Evolutionary conservation across 805 yeast species (phyloP), one percentile per base, ranked within the genome.

Genomic region (Saccharomyces paradoxus): DNA sequence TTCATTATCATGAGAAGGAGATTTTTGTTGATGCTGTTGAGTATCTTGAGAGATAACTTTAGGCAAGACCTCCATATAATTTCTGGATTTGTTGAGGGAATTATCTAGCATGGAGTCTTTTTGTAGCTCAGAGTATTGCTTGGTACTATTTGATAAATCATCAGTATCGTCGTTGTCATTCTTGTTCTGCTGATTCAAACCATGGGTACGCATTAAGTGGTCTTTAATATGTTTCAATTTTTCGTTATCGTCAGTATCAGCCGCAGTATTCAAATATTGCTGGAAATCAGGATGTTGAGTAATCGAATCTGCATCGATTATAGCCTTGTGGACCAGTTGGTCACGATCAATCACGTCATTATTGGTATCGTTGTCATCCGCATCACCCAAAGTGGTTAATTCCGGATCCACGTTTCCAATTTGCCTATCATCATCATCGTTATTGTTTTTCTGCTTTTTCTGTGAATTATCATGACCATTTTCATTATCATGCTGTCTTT

Each of bases 241-340:
- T 8, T 58, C 54, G 49, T 58, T 56, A 32, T 58, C 59, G 26
- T 58, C 56, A 10, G 60, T 58, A 7, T 65, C 66, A 31, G 60
- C 68, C 22, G 65, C 72, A 2, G 71, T 64, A 48, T 64, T 68
- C 47, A 67, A 53, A 52, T 66, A 66, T 56, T 68, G 71, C 55
- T 71, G 73, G 53, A 72, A 72, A 55, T 67, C 71, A 5, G 71
- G 72, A 51, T 73, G 75, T 55, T 71, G 76, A 2, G 85, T 84
- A 55, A 84, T 73, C 46, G 83, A 81, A 51, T 84, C 76, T 0
- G 89, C 87, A 61, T 84, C 87, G 58, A 83, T 73, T 49, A 86
- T 82, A 1, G 87, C 88, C 49, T 84, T 88, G 56, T 84, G 82
- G 10, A 84, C 89, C 53, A 85, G 71, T 59, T 79, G 84, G 54